Base-by-base conservation (phyloP, 2,329 filamentous ascomycete genomes). In the Shiraia sp. region DNA sequence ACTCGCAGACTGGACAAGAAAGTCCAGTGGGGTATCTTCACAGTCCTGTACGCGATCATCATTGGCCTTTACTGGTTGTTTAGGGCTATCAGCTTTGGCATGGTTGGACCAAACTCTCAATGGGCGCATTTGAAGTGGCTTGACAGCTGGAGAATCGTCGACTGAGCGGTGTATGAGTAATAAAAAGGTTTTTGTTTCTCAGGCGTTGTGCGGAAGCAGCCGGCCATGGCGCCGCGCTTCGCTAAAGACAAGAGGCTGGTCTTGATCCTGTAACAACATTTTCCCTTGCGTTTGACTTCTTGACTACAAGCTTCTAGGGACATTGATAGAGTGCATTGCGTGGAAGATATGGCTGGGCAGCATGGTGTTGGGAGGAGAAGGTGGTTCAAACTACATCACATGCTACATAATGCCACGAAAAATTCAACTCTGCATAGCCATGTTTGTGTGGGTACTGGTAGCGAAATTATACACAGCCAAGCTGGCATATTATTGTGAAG, bases 61-160 rank as follows among this genome's bases (percentile, higher is more conserved):
- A 84, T 95, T 51, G 87, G 86, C 4, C 79, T 97, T 29, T 99
- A 96, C 74, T 79, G 91, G 63, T 79, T 87, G 61, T 99, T 99
- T 76, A 86, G 92, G 55, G 91, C 88, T 15, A 91, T 99, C 65
- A 93, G 89, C 71, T 99, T 95, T 78, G 93, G 93, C 47, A 99
- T 99, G 89, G 84, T 85, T 43, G 93, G 93, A 10, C 75, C 81
- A 47, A 90, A 89, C 73, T 80, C 81, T 70, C 76, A 97, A 68
- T 99, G 92, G 81, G 80, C 77, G 59, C 91, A 97, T 75, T 78
- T 99, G 75, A 95, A 90, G 77, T 99, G 93, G 93, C 87, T 96
- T 57, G 81, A 85, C 53, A 82, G 75, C 53, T 99, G 92, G 92
- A 86, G 82, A 64, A 87, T 96, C 60, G 83, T 85, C 31, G 89